These are phyloP conservation scores for Ascosphaera apis DNA, from an alignment of 2,329 filamentous ascomycete genomes.

Conservation along the genomic window DNA sequence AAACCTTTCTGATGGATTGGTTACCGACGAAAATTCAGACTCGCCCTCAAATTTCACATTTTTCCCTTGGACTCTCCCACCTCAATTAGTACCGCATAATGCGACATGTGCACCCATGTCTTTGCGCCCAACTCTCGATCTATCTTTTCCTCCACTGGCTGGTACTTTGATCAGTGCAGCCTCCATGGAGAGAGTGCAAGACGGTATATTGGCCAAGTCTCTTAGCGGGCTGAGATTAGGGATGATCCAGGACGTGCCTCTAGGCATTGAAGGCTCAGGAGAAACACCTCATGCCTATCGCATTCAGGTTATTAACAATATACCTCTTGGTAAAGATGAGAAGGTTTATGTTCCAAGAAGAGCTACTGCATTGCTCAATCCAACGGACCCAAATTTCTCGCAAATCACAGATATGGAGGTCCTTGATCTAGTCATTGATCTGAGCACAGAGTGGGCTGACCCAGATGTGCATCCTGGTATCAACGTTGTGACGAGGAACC, in stretches of 20 bases:
- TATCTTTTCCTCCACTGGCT: constrained; percentile 37
- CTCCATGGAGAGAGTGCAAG: constrained; percentile 31
- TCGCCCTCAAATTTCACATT: constrained; percentile 58
- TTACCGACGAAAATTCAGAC: constrained; percentile 2
- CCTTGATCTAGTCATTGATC: constrained; percentile 50
- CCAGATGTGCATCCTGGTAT: not conserved
- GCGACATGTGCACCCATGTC: constrained; percentile 55
- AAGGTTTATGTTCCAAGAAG: constrained; percentile 61
- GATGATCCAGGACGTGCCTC: constrained; percentile 24
- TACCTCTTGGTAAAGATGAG: constrained; percentile 68
- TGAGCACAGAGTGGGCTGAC: constrained; percentile 14
- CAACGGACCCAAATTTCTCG: constrained; percentile 61
- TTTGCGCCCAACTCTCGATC: constrained; percentile 46
- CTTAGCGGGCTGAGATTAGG: constrained; percentile 34
- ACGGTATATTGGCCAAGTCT: constrained; percentile 37
- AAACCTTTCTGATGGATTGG: not conserved
- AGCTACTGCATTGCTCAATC: constrained; percentile 40
- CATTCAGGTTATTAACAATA: constrained; percentile 59
- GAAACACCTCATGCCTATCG: constrained; percentile 14
- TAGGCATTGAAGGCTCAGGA: constrained; percentile 7
- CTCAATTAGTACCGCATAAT: constrained; percentile 47
- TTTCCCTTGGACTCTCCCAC: constrained; percentile 83
- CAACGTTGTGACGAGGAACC: not conserved
- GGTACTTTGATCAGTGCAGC: constrained; percentile 24
- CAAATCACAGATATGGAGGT: constrained; percentile 49